Evolutionary conservation across 495 filamentous ascomycete genomes (phyloP), one percentile per base, ranked within the genome.

Genomic region (Terfezia claveryi): DNA sequence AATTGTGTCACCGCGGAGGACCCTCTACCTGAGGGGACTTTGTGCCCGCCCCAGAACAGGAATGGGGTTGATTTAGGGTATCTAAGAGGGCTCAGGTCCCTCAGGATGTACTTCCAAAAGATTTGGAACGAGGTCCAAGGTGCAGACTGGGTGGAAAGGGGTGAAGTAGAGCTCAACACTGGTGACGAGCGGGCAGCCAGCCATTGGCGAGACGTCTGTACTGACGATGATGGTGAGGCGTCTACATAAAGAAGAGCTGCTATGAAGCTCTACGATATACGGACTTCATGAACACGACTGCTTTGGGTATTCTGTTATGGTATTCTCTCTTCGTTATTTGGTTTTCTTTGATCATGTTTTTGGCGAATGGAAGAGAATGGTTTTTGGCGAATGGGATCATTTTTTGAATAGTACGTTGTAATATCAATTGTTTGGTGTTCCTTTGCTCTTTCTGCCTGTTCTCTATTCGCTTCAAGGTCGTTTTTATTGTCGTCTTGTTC

Each of bases 1-100:
- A 98, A 98, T 64, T 95, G 88, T 59, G 82, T 96, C 8, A 94
- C 87, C 10, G 82, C 84, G 4, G 85, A 88, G 53, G 86, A 94
- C 62, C 68, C 72, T 36, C 57, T 78, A 16, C 68, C 79, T 23
- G 66, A 79, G 8, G 70, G 75, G 54, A 76, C 77, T 36, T 72
- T 78, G 36, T 94, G 89, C 57, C 92, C 92, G 16, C 91, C 92
- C 23, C 72, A 79, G 54, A 74, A 87, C 66, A 85, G 82, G 4
- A 68, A 80, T 50, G 83, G 84, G 57, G 79, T 94, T 37, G 91
- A 98, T 62, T 73, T 78, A 20, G 91, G 91, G 10, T 98, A 96
- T 62, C 72, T 98, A 51, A 80, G 87, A 44, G 91, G 91, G 0
- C 69, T 98, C 56, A 74, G 81, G 54, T 83, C 78, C 1, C 70